Evolutionary conservation across 176 grass and related monocot genomes (phyloP), one percentile per base, ranked within the genome.

Genomic region (Themeda triandra): DNA sequence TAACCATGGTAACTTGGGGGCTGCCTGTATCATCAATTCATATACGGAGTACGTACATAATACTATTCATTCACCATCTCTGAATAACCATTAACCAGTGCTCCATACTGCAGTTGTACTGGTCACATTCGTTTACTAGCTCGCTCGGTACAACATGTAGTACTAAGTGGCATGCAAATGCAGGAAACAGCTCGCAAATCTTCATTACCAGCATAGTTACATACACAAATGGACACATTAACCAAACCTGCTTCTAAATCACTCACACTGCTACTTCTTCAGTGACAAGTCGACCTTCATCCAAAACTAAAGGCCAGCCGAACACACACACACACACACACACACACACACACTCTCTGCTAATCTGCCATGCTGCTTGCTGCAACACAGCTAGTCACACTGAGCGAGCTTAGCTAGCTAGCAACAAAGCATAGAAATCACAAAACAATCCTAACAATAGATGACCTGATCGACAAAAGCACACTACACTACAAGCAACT

Each of bases 301-400:
- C 66, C 80, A 90, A 90, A 90, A 90, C 88, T 23, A 53, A 86
- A 86, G 79, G 88, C 79, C 88, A 28, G 36, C 33, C 66, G 76
- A 35, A 73, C 73, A 63, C 49, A 41, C 49, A 37, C 29, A 6
- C 18, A 81, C 40, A 30, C n/a, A 45, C 8, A 39, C n/a, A 73
- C 73, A 63, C 49, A 41, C 49, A 37, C 29, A 6, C 18, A 81
- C 40, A 30, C n/a, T 36, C 8, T 31, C 70, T 33, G 33, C 33
- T 35, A 35, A 35, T 35, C 1, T 35, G 33, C 71, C 29, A 12
- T 63, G 60, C 25, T 7, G 27, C 27, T 29, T 30, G 62, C 59
- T 27, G 56, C 21, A 25, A 11, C 23, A 59, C 10, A 21, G 11
- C 11, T 48, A 54, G 3, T 2, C 4, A 44, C 42, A 58, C 32